These are phyloP conservation scores for Allomyces javanicus DNA, from an alignment of 192 early-diverging fungal species.

Conservation along the genomic window DNA sequence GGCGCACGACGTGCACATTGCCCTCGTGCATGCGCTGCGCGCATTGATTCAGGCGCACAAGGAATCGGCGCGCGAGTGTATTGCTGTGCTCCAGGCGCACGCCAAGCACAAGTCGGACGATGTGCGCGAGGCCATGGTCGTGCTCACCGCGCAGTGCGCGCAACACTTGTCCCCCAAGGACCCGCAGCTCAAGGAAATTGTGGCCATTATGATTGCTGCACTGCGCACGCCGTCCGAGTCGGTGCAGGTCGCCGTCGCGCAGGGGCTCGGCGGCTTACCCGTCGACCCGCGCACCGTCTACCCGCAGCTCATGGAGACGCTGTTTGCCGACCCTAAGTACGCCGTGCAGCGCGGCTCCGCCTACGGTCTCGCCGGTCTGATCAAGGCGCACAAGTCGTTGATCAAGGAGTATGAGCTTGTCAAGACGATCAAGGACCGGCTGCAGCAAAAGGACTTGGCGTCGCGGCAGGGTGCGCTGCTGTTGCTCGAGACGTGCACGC, in stretches of 20 bases:
- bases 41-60: constrained; percentile 64
- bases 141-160: constrained; percentile 78
- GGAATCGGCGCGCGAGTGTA: constrained; percentile 28
- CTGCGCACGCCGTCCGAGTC: constrained; percentile 81
- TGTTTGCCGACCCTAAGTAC: constrained; percentile 59
- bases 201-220: constrained; percentile 72
- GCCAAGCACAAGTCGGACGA: constrained; percentile 53
- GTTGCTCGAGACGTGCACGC: constrained; percentile 76
- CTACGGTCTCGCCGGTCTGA: constrained; percentile 83
- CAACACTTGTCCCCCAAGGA: constrained; percentile 59
- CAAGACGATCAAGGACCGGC: constrained; percentile 51
- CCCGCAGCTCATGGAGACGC: constrained; percentile 38
- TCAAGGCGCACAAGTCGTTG: constrained; percentile 57
- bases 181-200: constrained; percentile 52
- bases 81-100: constrained; percentile 49
- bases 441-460: constrained; percentile 55
- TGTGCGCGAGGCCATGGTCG: constrained; percentile 81
- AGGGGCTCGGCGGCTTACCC: constrained; percentile 81
- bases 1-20: constrained; percentile 66
- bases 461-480: constrained; percentile 84
- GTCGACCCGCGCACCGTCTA: constrained; percentile 35
- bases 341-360: constrained; percentile 79
- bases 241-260: constrained; percentile 81
- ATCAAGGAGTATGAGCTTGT: constrained; percentile 72
- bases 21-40: constrained; percentile 65